phyloP scores from a whole-genome alignment of 2,329 filamentous ascomycete species.

The Fusarium domesticum region DNA sequence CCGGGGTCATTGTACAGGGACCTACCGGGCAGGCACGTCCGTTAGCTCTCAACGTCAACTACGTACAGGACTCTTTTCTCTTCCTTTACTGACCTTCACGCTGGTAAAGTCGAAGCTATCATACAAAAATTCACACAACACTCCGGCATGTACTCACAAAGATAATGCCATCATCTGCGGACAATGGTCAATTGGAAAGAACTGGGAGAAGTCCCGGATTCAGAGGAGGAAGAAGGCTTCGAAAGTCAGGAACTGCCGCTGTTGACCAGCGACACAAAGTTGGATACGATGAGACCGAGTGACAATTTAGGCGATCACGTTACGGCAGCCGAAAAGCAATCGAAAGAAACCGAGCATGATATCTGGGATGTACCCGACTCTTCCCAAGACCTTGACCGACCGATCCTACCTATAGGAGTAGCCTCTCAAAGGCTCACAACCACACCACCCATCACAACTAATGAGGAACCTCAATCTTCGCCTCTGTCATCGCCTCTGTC shows the following conservation, averaged over 20 bases:
- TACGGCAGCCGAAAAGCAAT: not conserved
- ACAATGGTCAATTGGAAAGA: constrained; percentile 50
- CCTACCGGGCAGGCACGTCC: constrained; percentile 15
- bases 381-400: constrained; percentile 26
- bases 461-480: constrained; percentile 6
- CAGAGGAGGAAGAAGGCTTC: constrained; percentile 46
- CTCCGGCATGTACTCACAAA: constrained; percentile 14
- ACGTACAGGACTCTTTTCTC: constrained; percentile 1
- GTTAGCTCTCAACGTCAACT: constrained; percentile 5
- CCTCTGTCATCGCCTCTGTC: constrained; percentile 37
- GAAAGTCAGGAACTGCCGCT: constrained; percentile 35
- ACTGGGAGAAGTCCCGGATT: constrained; percentile 50
- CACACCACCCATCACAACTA: not conserved
- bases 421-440: constrained; percentile 5
- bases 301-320: not conserved
- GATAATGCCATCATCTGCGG: constrained; percentile 27
- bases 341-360: constrained; percentile 16
- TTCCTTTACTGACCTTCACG: not conserved
- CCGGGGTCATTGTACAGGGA: constrained; percentile 4
- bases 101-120: constrained; percentile 2
- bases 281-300: constrained; percentile 3
- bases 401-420: constrained; percentile 2
- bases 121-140: not conserved
- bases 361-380: constrained; percentile 40
- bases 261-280: constrained; percentile 1